A percentile compares a stretch with the other conserved stretches of the same genome.
Conservation (phyloP, 768 basidiomycete species). For the Tephrocybe sp. region DNA sequence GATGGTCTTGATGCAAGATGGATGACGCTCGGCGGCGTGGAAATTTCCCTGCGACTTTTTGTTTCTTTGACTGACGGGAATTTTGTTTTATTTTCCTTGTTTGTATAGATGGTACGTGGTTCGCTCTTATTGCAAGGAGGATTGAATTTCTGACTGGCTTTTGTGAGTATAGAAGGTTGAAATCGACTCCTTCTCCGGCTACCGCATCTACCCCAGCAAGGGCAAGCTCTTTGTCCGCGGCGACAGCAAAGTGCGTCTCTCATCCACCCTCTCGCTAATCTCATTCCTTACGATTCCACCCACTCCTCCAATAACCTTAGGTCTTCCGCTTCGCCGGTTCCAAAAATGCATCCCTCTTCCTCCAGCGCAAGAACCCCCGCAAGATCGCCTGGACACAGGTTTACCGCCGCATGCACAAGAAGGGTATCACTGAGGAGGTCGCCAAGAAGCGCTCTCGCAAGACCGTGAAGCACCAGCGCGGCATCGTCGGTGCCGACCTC, state of each 20-base stretch:
- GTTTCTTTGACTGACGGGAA: slow-evolving; percentile 14
- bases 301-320: slow-evolving; percentile 32
- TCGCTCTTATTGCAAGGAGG: neutral
- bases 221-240: slow-evolving; percentile 94
- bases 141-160: slow-evolving; percentile 14
- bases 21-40: slow-evolving; percentile 32
- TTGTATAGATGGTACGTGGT: slow-evolving; percentile 39
- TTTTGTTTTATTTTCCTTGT: slow-evolving; percentile 1
- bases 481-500: slow-evolving; percentile 96
- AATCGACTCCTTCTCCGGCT: slow-evolving; percentile 97
- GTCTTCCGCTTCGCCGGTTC: slow-evolving; percentile 93
- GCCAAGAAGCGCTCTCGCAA: slow-evolving; percentile 98
- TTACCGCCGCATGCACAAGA: slow-evolving; percentile 99
- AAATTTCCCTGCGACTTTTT: neutral
- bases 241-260: slow-evolving; percentile 81
- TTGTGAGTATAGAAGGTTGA: slow-evolving; percentile 81
- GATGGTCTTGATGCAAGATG: slow-evolving; percentile 32
- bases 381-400: slow-evolving; percentile 98
- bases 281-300: neutral
- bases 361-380: slow-evolving; percentile 99
- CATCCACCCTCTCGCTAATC: neutral
- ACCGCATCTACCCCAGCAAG: slow-evolving; percentile 97
- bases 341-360: slow-evolving; percentile 95
- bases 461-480: slow-evolving; percentile 97
- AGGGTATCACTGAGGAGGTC: slow-evolving; percentile 98